Conservation (phyloP, 495 filamentous ascomycete genomes). For the Hyaloscypha finlandica region DNA sequence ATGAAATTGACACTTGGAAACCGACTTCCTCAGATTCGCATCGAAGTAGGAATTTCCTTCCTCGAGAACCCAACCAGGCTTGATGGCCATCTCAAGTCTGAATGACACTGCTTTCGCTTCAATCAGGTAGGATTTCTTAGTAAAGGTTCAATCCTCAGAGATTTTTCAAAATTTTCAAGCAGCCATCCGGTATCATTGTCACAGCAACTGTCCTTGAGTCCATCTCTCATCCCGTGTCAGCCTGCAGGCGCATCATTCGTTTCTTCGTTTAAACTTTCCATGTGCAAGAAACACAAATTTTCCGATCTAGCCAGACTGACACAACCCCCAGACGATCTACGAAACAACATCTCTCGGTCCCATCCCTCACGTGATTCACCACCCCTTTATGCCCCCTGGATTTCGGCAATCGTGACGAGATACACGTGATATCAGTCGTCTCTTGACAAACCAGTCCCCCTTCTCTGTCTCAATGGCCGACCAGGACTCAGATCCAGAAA, state of each 20-base stretch:
- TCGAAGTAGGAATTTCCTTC: too few species aligned
- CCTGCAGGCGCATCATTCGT: not conserved
- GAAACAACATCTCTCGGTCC: constrained; percentile 9
- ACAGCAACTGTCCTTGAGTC: not conserved
- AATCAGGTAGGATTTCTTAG: not conserved
- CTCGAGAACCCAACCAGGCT: too few species aligned
- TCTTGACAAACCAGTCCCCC: too few species aligned
- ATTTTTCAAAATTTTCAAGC: not conserved
- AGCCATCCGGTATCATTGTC: not conserved
- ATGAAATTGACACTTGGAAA: too few species aligned
- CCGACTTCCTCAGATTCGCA: too few species aligned
- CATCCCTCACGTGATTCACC: constrained; percentile 14
- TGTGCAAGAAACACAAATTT: not conserved
- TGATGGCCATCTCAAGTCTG: not conserved
- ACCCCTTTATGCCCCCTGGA: not conserved
- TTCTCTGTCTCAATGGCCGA: constrained; percentile 1
- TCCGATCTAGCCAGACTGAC: too few species aligned
- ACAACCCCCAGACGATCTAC: constrained; percentile 1
- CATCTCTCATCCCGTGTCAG: not conserved
- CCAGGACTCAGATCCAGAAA: constrained; percentile 23
- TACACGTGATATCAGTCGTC: not conserved
- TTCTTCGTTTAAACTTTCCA: not conserved
- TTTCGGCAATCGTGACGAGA: not conserved
- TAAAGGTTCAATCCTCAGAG: not conserved
- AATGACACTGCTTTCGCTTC: not conserved